These are phyloP conservation scores for Exserohilum turcica DNA, from an alignment of 2,329 filamentous ascomycete species.

Conservation along the genomic window DNA sequence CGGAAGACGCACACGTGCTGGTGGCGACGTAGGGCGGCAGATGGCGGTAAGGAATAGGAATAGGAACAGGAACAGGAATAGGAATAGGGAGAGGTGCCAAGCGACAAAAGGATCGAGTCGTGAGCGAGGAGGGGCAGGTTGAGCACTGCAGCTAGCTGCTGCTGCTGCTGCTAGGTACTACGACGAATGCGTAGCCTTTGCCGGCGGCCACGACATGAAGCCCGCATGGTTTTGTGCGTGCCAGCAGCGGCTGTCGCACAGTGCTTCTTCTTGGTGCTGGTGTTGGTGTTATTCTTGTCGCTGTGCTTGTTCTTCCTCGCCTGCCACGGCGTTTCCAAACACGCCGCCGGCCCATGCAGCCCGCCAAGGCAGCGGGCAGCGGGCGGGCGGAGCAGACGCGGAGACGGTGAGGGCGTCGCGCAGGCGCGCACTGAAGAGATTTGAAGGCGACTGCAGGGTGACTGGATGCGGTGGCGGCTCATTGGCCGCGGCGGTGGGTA, in stretches of 20 bases:
- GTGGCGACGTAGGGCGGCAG: not conserved
- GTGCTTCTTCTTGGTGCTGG: not conserved
- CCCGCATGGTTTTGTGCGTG: no score
- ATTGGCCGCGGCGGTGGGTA: conserved; percentile 7
- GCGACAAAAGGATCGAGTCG: not conserved
- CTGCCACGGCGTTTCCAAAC: no score
- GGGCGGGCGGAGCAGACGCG: not conserved
- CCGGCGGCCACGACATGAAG: not conserved
- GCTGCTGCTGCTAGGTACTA: not conserved
- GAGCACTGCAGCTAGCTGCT: not conserved
- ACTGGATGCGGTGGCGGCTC: not conserved
- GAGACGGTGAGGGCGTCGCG: conserved; percentile 2
- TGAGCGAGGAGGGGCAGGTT: not conserved
- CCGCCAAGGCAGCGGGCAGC: not conserved
- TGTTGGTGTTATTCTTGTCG: no score
- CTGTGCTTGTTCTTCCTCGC: no score
- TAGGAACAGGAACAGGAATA: no score
- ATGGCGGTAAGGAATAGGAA: conserved; percentile 2
- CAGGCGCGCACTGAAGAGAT: not conserved
- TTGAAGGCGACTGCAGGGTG: conserved; percentile 2
- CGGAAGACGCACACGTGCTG: conserved; percentile 25
- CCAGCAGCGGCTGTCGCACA: not conserved
- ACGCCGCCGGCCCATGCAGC: no score
- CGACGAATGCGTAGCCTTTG: not conserved
- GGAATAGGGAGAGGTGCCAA: no score